Conservation (phyloP, 495 filamentous ascomycete species). For the Penicillium odoratum region DNA sequence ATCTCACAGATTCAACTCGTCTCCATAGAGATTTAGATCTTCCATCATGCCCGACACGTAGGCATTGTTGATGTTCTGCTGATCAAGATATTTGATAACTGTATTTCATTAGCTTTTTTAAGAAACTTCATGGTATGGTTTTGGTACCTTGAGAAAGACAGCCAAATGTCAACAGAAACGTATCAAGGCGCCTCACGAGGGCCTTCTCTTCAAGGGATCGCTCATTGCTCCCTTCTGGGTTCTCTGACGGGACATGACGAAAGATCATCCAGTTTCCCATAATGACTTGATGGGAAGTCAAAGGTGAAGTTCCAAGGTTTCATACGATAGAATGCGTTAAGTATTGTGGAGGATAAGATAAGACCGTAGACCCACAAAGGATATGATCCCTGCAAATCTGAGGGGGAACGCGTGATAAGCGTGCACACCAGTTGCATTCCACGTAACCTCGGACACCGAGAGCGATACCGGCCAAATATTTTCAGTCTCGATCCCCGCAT, state of each 20-base stretch:
- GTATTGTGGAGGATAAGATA: not conserved
- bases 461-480: not conserved
- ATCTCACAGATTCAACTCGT: slow-evolving; percentile 40
- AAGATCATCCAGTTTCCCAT: slow-evolving; percentile 26
- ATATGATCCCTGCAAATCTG: slow-evolving; percentile 10
- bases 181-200: slow-evolving; percentile 33
- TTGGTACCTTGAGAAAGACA: slow-evolving; percentile 33
- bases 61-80: slow-evolving; percentile 55
- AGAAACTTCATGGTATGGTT: not conserved
- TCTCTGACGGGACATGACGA: slow-evolving; percentile 4
- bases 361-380: not conserved
- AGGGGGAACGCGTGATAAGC: slow-evolving; percentile 18
- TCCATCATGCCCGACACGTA: slow-evolving; percentile 45
- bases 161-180: slow-evolving; percentile 32
- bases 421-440: slow-evolving; percentile 11
- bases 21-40: slow-evolving; percentile 44
- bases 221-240: slow-evolving; percentile 10
- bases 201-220: slow-evolving; percentile 31
- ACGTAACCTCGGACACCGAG: slow-evolving; percentile 8
- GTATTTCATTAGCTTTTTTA: slow-evolving; percentile 1
- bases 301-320: not conserved
- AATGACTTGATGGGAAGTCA: not conserved
- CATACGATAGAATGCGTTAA: not conserved
- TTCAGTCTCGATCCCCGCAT: not conserved
- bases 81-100: slow-evolving; percentile 57